phyloP scores from a whole-genome alignment of 805 yeast species.

The Maudiozyma turicensis region DNA sequence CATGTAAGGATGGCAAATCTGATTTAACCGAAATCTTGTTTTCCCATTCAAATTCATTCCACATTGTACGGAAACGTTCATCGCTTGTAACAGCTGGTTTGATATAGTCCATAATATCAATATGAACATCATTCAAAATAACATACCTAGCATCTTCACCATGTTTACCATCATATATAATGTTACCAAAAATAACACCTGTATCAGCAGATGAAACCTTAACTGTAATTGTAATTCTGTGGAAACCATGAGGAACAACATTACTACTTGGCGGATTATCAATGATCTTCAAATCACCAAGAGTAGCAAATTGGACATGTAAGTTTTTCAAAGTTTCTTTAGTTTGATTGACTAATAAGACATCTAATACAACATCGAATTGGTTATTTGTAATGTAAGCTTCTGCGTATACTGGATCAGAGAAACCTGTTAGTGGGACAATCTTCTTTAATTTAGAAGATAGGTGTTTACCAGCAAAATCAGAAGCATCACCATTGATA shows the following conservation, averaged over 20 bases:
- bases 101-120: slow-evolving; percentile 94
- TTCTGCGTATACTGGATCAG: slow-evolving; percentile 97
- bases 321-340: slow-evolving; percentile 80
- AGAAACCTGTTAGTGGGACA: slow-evolving; percentile 92
- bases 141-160: slow-evolving; percentile 85
- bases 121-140: slow-evolving; percentile 87
- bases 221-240: slow-evolving; percentile 76
- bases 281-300: slow-evolving; percentile 91
- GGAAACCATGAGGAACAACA: slow-evolving; percentile 96
- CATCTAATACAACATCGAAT: slow-evolving; percentile 91
- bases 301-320: slow-evolving; percentile 88
- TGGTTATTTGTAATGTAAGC: slow-evolving; percentile 95
- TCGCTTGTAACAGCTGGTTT: slow-evolving; percentile 90
- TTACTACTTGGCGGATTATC: slow-evolving; percentile 86
- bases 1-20: slow-evolving; percentile 53
- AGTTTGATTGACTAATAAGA: slow-evolving; percentile 89
- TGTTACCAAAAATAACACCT: slow-evolving; percentile 95
- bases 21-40: slow-evolving; percentile 88
- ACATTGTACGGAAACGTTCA: slow-evolving; percentile 87
- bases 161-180: slow-evolving; percentile 91
- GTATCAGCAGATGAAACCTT: slow-evolving; percentile 97
- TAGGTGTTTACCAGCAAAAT: slow-evolving; percentile 45
- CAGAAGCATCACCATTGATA: slow-evolving; percentile 31
- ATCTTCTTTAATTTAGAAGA: slow-evolving; percentile 79
- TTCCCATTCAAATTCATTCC: slow-evolving; percentile 99